Evolutionary conservation across 441 rosid species (phyloP), one percentile per base, ranked within the genome.

Genomic region (Bruguiera hainesii): DNA sequence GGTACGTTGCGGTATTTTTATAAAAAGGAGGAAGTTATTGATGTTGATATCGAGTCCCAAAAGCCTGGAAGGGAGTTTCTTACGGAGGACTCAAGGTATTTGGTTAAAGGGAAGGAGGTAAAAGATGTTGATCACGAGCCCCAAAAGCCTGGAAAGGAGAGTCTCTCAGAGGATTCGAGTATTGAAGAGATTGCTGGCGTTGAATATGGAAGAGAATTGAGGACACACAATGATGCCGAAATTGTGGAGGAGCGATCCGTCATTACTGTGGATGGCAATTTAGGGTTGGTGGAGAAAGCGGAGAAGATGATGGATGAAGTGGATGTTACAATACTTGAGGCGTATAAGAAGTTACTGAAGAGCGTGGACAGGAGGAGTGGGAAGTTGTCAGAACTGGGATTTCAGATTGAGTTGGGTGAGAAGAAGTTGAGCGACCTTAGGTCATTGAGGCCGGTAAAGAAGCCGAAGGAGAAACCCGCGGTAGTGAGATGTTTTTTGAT

Each of bases 281-380:
- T 72, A 55, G 82, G 75, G 15, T 42, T 42, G 57, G 67, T 75
- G 73, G 88, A 86, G 73, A 81, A 61, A 58, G 78, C 79, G 0
- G 78, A 80, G 69, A 73, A 69, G 69, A 78, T 75, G 72, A 46
- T 85, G 75, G 81, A 77, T 8, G 75, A 78, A 42, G 60, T 65
- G 8, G 76, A 77, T 64, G 71, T 79, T 49, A 67, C 78, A 11
- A 73, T 78, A 55, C 73, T 86, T 39, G 84, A 75, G 64, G 89
- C 76, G 5, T 95, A 95, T 67, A 85, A 70, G 84, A 84, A 80
- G 85, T 79, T 95, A 81, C 52, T 89, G 71, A 80, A 80, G 81
- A 65, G 63, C 39, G 87, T 83, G 0, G 84, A 85, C 72, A 82
- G 74, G 81, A 73, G 90, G 63, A 71, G 53, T 60, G 29, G 76